phyloP scores from a whole-genome alignment of 1,139 yeast genomes.

The Candida sanyaensis region DNA sequence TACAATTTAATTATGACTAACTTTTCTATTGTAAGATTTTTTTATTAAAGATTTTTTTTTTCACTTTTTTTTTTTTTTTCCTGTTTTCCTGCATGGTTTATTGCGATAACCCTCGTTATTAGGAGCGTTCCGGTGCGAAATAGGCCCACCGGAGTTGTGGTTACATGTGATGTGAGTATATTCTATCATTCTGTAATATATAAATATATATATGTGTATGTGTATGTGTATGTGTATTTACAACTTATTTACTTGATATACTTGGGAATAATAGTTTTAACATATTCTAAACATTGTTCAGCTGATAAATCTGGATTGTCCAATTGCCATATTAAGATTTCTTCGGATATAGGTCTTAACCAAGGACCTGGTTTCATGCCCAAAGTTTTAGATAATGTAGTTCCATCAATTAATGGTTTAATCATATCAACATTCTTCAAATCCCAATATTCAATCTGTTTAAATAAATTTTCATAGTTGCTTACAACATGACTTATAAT shows the following conservation, averaged over 20 bases:
- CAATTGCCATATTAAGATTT: conserved; percentile 70
- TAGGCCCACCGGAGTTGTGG: background rate
- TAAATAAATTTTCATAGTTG: conserved; percentile 38
- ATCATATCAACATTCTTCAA: conserved; percentile 45
- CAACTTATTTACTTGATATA: conserved; percentile 5
- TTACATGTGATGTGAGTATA: background rate
- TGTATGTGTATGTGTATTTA: background rate
- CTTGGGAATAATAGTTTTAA: conserved; percentile 24
- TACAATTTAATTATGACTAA: background rate
- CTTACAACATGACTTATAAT: conserved; percentile 10
- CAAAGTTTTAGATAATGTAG: conserved; percentile 52
- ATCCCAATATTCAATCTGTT: conserved; percentile 23
- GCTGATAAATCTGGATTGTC: conserved; percentile 60
- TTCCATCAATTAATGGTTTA: conserved; percentile 71
- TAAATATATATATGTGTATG: background rate
- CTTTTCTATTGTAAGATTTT: background rate
- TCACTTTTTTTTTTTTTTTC: background rate
- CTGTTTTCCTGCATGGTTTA: background rate
- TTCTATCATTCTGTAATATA: no score
- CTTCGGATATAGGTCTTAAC: conserved; percentile 60
- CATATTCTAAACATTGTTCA: conserved; percentile 54
- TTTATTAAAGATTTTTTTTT: background rate
- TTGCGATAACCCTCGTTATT: background rate
- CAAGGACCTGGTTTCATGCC: conserved; percentile 80
- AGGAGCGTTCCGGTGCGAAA: background rate